Evolutionary conservation across 2,329 filamentous ascomycete species (phyloP).

Genomic region (Cercospora sojina): DNA sequence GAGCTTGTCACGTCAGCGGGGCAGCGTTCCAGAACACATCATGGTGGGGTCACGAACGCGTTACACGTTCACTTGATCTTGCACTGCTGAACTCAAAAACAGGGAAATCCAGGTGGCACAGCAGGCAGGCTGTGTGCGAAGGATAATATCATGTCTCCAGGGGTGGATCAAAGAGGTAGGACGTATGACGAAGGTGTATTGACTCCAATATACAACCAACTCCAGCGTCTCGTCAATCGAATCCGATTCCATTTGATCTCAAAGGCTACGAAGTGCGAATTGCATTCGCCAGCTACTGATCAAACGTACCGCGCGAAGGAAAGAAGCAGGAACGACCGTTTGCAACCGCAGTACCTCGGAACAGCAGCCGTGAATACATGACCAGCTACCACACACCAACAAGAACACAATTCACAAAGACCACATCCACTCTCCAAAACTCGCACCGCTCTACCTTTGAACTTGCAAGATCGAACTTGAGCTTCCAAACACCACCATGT

Average conservation of each 20-base stretch:
- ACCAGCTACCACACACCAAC: background rate
- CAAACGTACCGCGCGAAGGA: too few species aligned
- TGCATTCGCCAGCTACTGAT: too few species aligned
- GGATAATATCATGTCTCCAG: conserved; percentile 4
- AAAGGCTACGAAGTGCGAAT: background rate
- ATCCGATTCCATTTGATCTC: background rate
- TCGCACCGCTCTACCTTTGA: background rate
- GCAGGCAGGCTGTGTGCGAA: background rate
- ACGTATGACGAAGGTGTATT: background rate
- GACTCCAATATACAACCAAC: background rate
- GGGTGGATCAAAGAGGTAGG: background rate
- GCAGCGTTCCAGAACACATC: background rate
- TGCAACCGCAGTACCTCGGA: background rate
- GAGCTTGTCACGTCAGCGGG: conserved; percentile 4
- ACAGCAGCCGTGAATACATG: background rate
- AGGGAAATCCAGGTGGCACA: conserved; percentile 1
- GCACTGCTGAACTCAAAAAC: conserved; percentile 8
- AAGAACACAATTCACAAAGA: background rate
- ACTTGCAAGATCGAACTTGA: background rate
- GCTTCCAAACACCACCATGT: conserved; percentile 24
- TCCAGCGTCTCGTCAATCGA: background rate
- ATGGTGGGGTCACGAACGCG: conserved; percentile 1
- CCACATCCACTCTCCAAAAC: background rate
- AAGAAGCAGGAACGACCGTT: background rate
- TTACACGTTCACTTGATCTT: background rate